Evolutionary conservation across 2,329 filamentous ascomycete genomes (phyloP).

Genomic region (Teratosphaeria viscida): DNA sequence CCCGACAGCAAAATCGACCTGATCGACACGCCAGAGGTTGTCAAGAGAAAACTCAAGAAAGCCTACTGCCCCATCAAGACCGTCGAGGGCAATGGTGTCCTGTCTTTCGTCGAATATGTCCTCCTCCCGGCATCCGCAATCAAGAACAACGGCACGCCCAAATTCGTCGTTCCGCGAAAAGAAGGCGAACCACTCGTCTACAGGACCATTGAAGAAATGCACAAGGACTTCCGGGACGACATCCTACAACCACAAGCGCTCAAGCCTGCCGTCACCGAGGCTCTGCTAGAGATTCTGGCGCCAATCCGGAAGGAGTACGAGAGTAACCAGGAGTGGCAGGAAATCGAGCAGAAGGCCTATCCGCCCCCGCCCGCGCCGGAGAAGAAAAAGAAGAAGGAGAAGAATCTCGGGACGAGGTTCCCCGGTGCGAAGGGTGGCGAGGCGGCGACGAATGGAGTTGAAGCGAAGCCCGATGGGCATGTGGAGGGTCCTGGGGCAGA

Average conservation of each 20-base stretch:
- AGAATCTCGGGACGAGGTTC: conserved; percentile 61
- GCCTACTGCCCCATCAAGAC: conserved; percentile 66
- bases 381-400: conserved; percentile 60
- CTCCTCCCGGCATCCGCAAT: conserved; percentile 68
- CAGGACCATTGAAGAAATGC: conserved; percentile 60
- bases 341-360: conserved; percentile 68
- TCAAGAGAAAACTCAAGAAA: conserved; percentile 78
- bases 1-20: conserved; percentile 83
- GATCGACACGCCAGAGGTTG: conserved; percentile 64
- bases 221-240: conserved; percentile 71
- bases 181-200: conserved; percentile 71
- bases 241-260: conserved; percentile 62
- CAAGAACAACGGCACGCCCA: conserved; percentile 37
- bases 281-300: conserved; percentile 60
- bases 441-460: conserved; percentile 21
- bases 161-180: conserved; percentile 56
- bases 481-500: not conserved
- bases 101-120: conserved; percentile 79
- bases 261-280: conserved; percentile 71
- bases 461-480: conserved; percentile 34
- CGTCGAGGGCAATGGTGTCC: conserved; percentile 74
- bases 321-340: conserved; percentile 67
- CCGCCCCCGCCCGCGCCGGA: conserved; percentile 52
- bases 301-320: conserved; percentile 70
- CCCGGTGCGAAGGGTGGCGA: conserved; percentile 35